Conservation (phyloP, 2,329 filamentous ascomycete genomes). For the Pezicula neosporulosa region DNA sequence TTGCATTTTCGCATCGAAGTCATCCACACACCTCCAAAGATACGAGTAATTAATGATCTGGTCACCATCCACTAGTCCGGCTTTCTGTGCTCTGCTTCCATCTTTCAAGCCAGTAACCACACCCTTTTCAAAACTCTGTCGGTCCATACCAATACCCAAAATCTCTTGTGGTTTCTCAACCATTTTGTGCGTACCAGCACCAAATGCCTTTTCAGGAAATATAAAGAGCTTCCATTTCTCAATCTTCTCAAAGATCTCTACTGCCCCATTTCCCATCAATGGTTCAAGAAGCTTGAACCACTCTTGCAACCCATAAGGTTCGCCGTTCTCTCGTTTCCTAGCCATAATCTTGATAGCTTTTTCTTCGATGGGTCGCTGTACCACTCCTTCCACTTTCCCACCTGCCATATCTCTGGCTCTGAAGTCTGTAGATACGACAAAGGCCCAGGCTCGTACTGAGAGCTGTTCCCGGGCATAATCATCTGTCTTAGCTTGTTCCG, state of each 20-base stretch:
- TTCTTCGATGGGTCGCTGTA: constrained; percentile 13
- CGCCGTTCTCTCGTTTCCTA: constrained; percentile 3
- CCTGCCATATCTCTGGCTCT: constrained; percentile 8
- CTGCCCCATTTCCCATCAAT: constrained; percentile 11
- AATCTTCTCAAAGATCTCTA: constrained; percentile 7
- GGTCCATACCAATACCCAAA: constrained; percentile 21
- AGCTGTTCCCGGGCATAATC: constrained; percentile 11
- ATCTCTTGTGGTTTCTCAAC: constrained; percentile 14
- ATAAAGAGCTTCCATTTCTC: constrained; percentile 9
- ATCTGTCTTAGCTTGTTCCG: constrained; percentile 5
- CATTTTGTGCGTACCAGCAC: constrained; percentile 11
- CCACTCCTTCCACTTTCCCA: background rate
- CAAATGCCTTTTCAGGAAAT: constrained; percentile 12
- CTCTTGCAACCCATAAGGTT: constrained; percentile 12
- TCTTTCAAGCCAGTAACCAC: constrained; percentile 13
- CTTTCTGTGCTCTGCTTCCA: constrained; percentile 17
- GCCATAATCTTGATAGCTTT: constrained; percentile 12
- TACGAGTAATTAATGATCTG: constrained; percentile 13
- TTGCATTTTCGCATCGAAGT: constrained; percentile 13
- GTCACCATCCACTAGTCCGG: constrained; percentile 20
- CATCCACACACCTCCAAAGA: constrained; percentile 18
- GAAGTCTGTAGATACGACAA: constrained; percentile 10
- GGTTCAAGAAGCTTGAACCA: constrained; percentile 10
- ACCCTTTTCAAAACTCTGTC: constrained; percentile 14
- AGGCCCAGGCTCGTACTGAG: constrained; percentile 10